These are phyloP conservation scores for Aegilops longissima DNA, from an alignment of 176 grass and related monocot genomes.

Conservation along the genomic window DNA sequence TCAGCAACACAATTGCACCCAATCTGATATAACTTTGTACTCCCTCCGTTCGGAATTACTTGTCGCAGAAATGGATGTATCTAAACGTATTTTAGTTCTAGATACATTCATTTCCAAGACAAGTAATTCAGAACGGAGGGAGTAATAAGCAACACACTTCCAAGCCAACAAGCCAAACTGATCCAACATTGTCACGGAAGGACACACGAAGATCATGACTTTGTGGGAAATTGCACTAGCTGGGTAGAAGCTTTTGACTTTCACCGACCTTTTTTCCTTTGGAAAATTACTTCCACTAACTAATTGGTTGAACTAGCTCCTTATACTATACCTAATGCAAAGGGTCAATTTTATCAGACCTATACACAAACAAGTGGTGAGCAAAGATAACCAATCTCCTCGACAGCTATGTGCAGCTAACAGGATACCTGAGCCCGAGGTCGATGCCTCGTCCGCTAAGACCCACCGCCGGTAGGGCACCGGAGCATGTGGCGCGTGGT, in stretches of 20 bases:
- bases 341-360: background rate
- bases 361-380: slow-evolving; percentile 26
- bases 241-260: background rate
- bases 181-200: background rate
- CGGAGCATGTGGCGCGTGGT: background rate
- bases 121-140: too few species aligned
- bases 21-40: background rate
- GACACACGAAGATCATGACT: background rate
- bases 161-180: background rate
- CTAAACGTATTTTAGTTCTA: too few species aligned
- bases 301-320: background rate
- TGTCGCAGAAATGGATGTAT: too few species aligned
- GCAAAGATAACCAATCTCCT: background rate
- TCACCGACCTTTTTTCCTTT: background rate
- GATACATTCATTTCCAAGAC: too few species aligned
- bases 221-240: background rate
- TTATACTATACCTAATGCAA: background rate
- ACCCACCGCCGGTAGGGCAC: slow-evolving; percentile 44
- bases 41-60: too few species aligned
- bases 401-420: background rate
- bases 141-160: background rate
- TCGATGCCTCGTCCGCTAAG: slow-evolving; percentile 36
- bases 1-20: background rate
- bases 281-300: background rate
- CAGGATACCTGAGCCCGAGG: slow-evolving; percentile 44